Base-by-base conservation (phyloP, 176 grass and related monocot genomes). In the Ananas comosus region DNA sequence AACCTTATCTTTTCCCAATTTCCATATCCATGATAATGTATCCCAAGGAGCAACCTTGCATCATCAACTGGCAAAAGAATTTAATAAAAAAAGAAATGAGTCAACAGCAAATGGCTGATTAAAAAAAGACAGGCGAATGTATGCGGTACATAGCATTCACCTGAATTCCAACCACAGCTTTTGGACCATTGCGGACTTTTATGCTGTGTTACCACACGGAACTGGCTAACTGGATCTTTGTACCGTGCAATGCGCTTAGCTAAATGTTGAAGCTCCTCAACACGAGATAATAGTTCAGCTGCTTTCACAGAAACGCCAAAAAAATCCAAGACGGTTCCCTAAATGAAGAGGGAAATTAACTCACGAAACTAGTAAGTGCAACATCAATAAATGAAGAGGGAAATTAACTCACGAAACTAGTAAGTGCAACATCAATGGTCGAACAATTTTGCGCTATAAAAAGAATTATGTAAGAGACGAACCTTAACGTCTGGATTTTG, bases 1-100 rank as follows among this genome's bases (percentile, higher is more conserved):
- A 91, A 75, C 52, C 94, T 78, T 75, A 99, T 99, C 78, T 93
- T 99, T 71, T 99, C 94, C 94, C 94, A 99, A 74, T 93, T 99
- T 59, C 94, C 94, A 65, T 99, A 99, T 72, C 94, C 94, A 85
- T 99, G 86, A 88, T 86, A 93, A 68, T 93, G 82, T 85, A 99
- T 93, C 12, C 94, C 94, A 80, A 93, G 79, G 64, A 99, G 76
- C 87, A 99, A 90, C 66, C 89, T 90, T 70, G 94, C 89, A 86
- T 99, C 94, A 88, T 99, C 94, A 91, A 88, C 89, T 99, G 71
- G 66, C 70, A 66, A 42, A 50, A 33, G 13, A 49, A 33, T 76
- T 70, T 68, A 27, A 51, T 65, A 42, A 42, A 42, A 10, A 61
- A 61, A 61, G 17, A 61, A 9, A 22, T 61, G 3, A 17, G 16